Percentiles rank a stretch among this genome's conserved stretches.
Evolutionary conservation across 176 grass and related monocot species (phyloP).

Genomic region (Guadua angustifolia): DNA sequence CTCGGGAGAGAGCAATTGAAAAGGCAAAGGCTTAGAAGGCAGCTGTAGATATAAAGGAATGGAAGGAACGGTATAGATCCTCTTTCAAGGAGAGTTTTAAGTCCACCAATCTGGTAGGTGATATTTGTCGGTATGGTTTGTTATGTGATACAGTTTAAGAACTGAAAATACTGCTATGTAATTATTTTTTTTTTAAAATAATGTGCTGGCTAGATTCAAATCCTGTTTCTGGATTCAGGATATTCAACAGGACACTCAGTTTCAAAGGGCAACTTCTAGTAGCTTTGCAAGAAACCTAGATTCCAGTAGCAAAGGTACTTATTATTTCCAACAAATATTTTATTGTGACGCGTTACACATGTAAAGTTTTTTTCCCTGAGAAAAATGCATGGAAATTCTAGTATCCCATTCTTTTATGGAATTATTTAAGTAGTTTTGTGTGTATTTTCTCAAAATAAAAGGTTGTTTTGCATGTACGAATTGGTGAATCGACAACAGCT

Average conservation of each 20-base stretch:
- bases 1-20: constrained; percentile 80
- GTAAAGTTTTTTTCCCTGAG: constrained; percentile 4
- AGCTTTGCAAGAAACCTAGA: constrained; percentile 42
- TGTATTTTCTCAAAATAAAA: background rate
- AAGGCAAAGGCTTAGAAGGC: constrained; percentile 79
- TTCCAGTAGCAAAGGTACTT: constrained; percentile 58
- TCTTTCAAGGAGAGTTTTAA: constrained; percentile 61
- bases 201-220: constrained; percentile 11
- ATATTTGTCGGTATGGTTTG: background rate
- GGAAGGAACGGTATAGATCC: constrained; percentile 63
- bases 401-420: background rate
- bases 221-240: constrained; percentile 50
- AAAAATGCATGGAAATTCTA: constrained; percentile 25
- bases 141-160: constrained; percentile 18
- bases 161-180: background rate
- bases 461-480: constrained; percentile 4
- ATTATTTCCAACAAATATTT: constrained; percentile 24
- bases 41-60: constrained; percentile 69
- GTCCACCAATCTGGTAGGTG: constrained; percentile 57
- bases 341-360: background rate
- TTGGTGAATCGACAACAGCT: background rate
- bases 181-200: background rate
- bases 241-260: constrained; percentile 57
- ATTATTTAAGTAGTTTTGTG: background rate
- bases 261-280: constrained; percentile 67